Evolutionary conservation across 2,329 filamentous ascomycete species (phyloP).

Genomic region (Aspergillus proliferans): DNA sequence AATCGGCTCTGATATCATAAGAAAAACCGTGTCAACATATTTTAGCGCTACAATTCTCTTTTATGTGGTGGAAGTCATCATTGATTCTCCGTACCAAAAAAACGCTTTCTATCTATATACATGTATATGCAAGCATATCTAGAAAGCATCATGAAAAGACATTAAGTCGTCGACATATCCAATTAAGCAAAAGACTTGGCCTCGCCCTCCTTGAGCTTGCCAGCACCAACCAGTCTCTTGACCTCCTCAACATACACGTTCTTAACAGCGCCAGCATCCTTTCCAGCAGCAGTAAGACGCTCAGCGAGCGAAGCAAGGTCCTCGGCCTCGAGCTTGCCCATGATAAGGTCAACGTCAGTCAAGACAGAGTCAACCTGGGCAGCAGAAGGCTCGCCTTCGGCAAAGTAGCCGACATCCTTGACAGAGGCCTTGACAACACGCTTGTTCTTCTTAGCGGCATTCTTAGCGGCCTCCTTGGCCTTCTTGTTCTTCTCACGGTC

Average conservation of each 20-base stretch:
- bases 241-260: slow-evolving; percentile 71
- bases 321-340: slow-evolving; percentile 82
- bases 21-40: too few species aligned
- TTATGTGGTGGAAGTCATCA: too few species aligned
- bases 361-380: slow-evolving; percentile 76
- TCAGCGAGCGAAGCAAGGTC: slow-evolving; percentile 78
- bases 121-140: background rate
- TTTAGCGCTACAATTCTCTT: too few species aligned
- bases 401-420: slow-evolving; percentile 98
- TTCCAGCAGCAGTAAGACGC: slow-evolving; percentile 71
- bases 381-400: slow-evolving; percentile 61
- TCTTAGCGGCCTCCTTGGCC: slow-evolving; percentile 97
- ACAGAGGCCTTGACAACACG: slow-evolving; percentile 86
- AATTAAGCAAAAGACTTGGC: slow-evolving; percentile 51
- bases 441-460: slow-evolving; percentile 99
- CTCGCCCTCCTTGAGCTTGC: slow-evolving; percentile 82
- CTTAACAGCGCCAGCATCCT: slow-evolving; percentile 80
- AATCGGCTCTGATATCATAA: too few species aligned
- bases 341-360: slow-evolving; percentile 76
- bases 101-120: slow-evolving; percentile 1
- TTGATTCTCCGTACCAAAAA: background rate
- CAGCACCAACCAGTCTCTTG: slow-evolving; percentile 68
- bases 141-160: background rate
- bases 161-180: background rate
- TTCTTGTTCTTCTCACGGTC: slow-evolving; percentile 84